Evolutionary conservation across 345 rosid genomes (phyloP).

Genomic region (Psidium guajava): DNA sequence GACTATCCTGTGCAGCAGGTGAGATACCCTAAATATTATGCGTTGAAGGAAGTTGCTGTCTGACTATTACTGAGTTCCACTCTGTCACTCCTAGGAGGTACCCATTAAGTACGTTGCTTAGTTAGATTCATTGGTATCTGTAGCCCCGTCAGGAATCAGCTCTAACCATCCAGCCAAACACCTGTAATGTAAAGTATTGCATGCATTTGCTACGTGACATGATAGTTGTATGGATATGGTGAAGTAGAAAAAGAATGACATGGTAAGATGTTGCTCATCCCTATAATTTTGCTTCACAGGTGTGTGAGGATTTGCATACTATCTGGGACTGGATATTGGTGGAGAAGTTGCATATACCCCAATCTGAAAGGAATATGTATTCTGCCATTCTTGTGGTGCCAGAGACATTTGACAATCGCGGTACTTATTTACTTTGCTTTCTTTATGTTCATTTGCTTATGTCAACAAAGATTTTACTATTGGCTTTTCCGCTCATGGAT

Average conservation of each 20-base stretch:
- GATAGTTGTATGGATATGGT: not conserved
- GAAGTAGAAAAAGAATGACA: not conserved
- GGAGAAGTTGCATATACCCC: conserved; percentile 57
- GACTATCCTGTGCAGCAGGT: conserved; percentile 86
- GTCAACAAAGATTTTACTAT: not conserved
- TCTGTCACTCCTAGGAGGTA: not conserved
- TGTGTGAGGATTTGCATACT: conserved; percentile 65
- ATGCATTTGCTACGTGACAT: not conserved
- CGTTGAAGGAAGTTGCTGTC: not conserved
- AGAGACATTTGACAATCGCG: conserved; percentile 76
- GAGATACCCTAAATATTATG: not conserved
- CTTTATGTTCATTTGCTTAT: not conserved
- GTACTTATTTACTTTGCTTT: conserved; percentile 20
- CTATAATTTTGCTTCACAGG: conserved; percentile 28
- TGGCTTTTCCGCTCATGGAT: not conserved
- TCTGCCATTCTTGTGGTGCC: conserved; percentile 81
- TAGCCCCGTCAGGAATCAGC: not conserved
- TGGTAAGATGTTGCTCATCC: not conserved
- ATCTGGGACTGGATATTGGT: conserved; percentile 86
- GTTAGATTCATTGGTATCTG: not conserved
- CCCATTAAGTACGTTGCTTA: not conserved
- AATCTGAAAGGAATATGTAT: conserved; percentile 54
- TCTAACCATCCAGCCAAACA: not conserved
- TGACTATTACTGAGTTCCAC: not conserved
- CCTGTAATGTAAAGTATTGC: not conserved